Evolutionary conservation across 2,329 filamentous ascomycete species (phyloP), one percentile per base, ranked within the genome.

Genomic region (Chaetomiaceae sp.): DNA sequence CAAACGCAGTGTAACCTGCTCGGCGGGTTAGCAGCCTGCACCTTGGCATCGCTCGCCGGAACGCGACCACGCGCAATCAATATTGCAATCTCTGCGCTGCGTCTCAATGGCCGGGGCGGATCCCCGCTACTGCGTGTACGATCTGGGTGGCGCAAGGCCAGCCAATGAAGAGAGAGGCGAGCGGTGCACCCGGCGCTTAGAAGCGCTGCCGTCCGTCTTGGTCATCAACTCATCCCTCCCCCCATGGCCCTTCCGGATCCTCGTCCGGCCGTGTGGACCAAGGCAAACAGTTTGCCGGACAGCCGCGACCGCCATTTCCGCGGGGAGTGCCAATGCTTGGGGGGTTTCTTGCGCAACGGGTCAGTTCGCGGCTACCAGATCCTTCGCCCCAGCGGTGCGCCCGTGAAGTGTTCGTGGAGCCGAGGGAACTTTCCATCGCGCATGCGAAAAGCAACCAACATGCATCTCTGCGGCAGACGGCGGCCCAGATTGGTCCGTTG

Each of bases 161-260:
- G 45, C 60, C 60, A 62, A 62, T 62, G 11, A 27, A 20, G 34
- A n/a, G 21, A 6, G 1, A 16, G 20, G 13, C 49, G 21, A 40
- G 44, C 42, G 33, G 45, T 47, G 45, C 37, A 47, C 45, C 45
- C 44, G 58, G 60, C 60, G 60, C 60, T 61, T 62, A 62, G 48
- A 61, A 62, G 60, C 60, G 58, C 52, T 60, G 59, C 58, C 58
- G 47, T 36, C 14, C 20, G 25, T 36, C 20, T 34, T 36, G 13
- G 16, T 47, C n/a, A n/a, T n/a, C n/a, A n/a, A n/a, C 20, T 21
- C 29, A 20, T 45, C 20, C 40, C 27, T 18, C 33, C 29, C 41
- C 43, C 34, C 40, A 27, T 54, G 41, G 43, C 44, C 34, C 42
- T 44, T 43, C 46, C 30, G 46, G 23, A 40, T 50, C 40, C 41